Evolutionary conservation across 352 stramenopile genomes (phyloP), one percentile per base, ranked within the genome.

Genomic region (Phytopythium chamaehyphon): DNA sequence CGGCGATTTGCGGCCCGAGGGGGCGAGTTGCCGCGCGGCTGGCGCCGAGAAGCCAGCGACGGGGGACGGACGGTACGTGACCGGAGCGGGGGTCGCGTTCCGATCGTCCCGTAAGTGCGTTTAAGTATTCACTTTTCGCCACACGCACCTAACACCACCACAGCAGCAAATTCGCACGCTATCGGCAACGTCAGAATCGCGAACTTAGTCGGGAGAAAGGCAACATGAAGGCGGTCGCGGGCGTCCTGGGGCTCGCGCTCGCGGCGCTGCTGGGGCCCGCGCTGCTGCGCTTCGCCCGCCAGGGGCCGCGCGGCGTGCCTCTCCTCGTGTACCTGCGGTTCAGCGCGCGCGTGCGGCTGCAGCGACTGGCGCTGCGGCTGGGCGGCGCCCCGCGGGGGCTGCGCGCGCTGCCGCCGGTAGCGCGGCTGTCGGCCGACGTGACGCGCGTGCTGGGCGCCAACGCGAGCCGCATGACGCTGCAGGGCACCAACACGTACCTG

Each of bases 401-500:
- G 21, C 61, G 67, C 31, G 36, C 43, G 19, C 61, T 88, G 3
- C 55, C 80, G 1, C 55, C 69, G 23, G 71, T 90, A 0, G 70
- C 60, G 2, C 40, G 44, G 42, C 38, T 95, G 16, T 59, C 79
- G 35, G 59, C 66, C 3, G 50, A 64, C 15, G 75, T 95, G 14
- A 44, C 95, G 28, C 80, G 83, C 14, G 64, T 97, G 6, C 55
- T 96, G 11, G 88, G 87, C 14, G 62, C 77, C 21, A 97, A 97
- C 56, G 86, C 88, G 18, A 89, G 88, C 33, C 66, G 81, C 24
- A 90, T 97, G 71, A 97, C 90, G 23, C 62, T 98, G 6, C 64
- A 75, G 21, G 91, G 90, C 31, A 97, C 88, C 9, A 97, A 97
- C 62, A 93, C 85, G 44, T 97, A 97, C 56, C 40, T 97, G 6